Evolutionary conservation across 192 early-diverging fungal genomes (phyloP).

Genomic region (Pilobolus umbonatus): DNA sequence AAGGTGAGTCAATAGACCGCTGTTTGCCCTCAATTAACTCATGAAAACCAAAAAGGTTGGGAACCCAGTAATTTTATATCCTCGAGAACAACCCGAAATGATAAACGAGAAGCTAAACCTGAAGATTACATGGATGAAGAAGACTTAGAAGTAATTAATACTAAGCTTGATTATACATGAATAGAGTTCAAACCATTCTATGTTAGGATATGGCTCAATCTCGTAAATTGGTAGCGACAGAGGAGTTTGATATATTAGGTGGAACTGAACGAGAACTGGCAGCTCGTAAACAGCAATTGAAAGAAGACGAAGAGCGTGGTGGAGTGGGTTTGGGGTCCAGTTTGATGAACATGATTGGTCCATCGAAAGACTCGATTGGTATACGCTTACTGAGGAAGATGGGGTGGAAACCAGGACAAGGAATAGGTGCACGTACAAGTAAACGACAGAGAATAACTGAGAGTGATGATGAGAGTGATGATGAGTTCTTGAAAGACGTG

Average conservation of each 20-base stretch:
- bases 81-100: conserved; percentile 58
- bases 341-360: conserved; percentile 58
- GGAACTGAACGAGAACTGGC: conserved; percentile 58
- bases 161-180: background rate
- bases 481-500: conserved; percentile 41
- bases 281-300: conserved; percentile 38
- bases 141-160: conserved; percentile 62
- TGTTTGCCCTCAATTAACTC: no score
- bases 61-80: conserved; percentile 73
- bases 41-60: conserved; percentile 64
- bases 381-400: conserved; percentile 64
- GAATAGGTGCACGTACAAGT: conserved; percentile 67
- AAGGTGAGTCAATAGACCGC: conserved; percentile 50
- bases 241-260: conserved; percentile 65
- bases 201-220: conserved; percentile 43
- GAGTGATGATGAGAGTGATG: conserved; percentile 34
- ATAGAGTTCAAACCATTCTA: background rate
- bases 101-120: conserved; percentile 42
- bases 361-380: conserved; percentile 56
- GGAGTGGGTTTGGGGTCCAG: conserved; percentile 22
- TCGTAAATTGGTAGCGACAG: conserved; percentile 52
- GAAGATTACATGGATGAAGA: conserved; percentile 99
- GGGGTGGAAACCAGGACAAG: conserved; percentile 89
- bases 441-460: conserved; percentile 19
- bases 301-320: conserved; percentile 40